A percentile compares a stretch with the other conserved stretches of the same genome.
Conservation (phyloP, 148 eudicot species). For the Spergularia bocconei region DNA sequence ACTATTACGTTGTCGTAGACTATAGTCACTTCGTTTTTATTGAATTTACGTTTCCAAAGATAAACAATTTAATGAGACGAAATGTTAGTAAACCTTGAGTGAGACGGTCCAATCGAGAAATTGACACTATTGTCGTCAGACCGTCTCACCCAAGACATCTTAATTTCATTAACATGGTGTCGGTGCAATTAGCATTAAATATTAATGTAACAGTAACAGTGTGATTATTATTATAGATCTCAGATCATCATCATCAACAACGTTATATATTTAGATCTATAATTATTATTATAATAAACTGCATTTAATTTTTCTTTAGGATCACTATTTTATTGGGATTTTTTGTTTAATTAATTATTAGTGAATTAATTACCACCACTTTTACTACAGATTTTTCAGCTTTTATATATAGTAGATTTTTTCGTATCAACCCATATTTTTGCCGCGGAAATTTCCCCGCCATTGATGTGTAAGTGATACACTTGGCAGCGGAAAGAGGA, state of each 20-base stretch:
- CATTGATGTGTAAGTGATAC: slow-evolving; percentile 6
- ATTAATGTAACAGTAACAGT: not conserved
- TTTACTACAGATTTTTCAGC: not conserved
- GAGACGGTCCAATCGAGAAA: no score
- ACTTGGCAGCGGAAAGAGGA: not conserved
- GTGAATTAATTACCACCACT: not conserved
- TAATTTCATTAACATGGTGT: not conserved
- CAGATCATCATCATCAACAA: not conserved
- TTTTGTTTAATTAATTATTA: not conserved
- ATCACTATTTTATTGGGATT: not conserved
- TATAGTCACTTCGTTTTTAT: no score
- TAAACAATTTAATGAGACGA: no score
- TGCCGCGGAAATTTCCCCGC: slow-evolving; percentile 15
- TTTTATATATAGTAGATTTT: not conserved
- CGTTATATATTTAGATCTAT: not conserved
- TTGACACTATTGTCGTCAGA: no score
- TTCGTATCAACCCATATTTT: not conserved
- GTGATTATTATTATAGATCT: not conserved
- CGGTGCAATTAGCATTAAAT: not conserved
- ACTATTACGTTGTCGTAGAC: no score
- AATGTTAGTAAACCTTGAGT: no score
- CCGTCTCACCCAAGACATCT: no score
- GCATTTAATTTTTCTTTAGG: not conserved
- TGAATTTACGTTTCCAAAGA: no score
- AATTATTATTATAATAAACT: not conserved